These are phyloP conservation scores for Leishmania guyanensis DNA, from an alignment of 208 protist genomes.

Conservation along the genomic window DNA sequence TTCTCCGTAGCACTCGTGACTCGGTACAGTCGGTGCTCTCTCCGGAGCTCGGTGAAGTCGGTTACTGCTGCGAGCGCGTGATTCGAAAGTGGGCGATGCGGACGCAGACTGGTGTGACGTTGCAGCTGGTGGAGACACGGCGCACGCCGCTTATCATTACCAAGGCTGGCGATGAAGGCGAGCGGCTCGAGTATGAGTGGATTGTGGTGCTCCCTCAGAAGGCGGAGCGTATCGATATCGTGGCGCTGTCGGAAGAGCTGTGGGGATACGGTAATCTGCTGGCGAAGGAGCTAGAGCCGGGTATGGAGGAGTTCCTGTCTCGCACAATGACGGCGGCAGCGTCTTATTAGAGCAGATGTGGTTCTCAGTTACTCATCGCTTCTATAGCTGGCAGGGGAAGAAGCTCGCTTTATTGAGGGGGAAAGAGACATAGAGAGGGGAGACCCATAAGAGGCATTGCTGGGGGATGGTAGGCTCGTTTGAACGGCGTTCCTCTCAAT, in stretches of 20 bases:
- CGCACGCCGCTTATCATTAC: conserved; percentile 92
- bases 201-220: conserved; percentile 80
- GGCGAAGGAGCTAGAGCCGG: conserved; percentile 64
- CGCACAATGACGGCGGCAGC: conserved; percentile 75
- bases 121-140: conserved; percentile 86
- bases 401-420: background rate
- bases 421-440: too few relatives aligned
- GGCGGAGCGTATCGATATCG: conserved; percentile 70
- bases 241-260: conserved; percentile 62
- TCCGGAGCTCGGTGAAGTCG: conserved; percentile 86
- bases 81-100: conserved; percentile 81
- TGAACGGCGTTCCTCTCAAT: background rate
- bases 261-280: conserved; percentile 79
- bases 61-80: conserved; percentile 87
- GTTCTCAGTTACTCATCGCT: background rate
- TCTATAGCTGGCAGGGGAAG: background rate
- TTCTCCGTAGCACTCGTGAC: conserved; percentile 83
- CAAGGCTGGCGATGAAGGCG: conserved; percentile 76
- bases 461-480: background rate
- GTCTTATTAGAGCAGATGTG: conserved; percentile 33
- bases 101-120: conserved; percentile 50
- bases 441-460: background rate
- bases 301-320: conserved; percentile 82
- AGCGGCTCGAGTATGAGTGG: conserved; percentile 90
- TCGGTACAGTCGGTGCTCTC: conserved; percentile 87